These are phyloP conservation scores for Alternaria consortialis DNA, from an alignment of 2,329 filamentous ascomycete species.

Conservation along the genomic window DNA sequence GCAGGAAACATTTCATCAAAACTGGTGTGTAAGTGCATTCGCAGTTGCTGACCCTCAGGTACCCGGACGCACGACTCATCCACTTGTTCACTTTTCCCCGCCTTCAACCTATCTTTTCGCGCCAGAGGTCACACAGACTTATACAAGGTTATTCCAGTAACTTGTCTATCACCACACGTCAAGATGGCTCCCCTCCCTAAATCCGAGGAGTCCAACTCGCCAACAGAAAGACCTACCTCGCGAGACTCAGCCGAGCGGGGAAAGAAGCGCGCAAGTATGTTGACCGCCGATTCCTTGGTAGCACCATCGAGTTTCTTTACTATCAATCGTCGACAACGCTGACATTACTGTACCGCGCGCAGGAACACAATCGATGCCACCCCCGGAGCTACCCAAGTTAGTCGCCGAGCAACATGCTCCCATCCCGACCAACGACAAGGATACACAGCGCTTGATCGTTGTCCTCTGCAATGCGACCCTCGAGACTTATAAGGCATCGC, in stretches of 20 bases:
- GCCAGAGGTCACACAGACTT: neutral
- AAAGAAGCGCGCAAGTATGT: slow-evolving; percentile 51
- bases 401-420: slow-evolving; percentile 91
- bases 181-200: slow-evolving; percentile 36
- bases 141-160: neutral
- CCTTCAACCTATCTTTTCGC: neutral
- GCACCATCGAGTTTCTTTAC: slow-evolving; percentile 4
- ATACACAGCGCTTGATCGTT: slow-evolving; percentile 90
- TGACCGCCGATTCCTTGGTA: slow-evolving; percentile 13
- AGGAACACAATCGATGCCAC: slow-evolving; percentile 89
- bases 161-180: slow-evolving; percentile 1
- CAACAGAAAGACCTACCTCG: slow-evolving; percentile 31
- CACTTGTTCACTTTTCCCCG: neutral
- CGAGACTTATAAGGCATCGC: slow-evolving; percentile 94
- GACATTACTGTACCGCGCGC: slow-evolving; percentile 25
- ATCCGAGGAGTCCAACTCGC: slow-evolving; percentile 24
- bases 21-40: slow-evolving; percentile 12
- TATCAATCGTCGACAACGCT: slow-evolving; percentile 31
- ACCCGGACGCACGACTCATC: neutral
- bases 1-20: neutral
- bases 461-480: slow-evolving; percentile 96
- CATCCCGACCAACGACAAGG: slow-evolving; percentile 86
- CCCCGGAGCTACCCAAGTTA: slow-evolving; percentile 87
- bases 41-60: slow-evolving; percentile 6
- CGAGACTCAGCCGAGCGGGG: slow-evolving; percentile 48